phyloP scores from a whole-genome alignment of 2,329 filamentous ascomycete genomes.

The Aspergillus jensenii region DNA sequence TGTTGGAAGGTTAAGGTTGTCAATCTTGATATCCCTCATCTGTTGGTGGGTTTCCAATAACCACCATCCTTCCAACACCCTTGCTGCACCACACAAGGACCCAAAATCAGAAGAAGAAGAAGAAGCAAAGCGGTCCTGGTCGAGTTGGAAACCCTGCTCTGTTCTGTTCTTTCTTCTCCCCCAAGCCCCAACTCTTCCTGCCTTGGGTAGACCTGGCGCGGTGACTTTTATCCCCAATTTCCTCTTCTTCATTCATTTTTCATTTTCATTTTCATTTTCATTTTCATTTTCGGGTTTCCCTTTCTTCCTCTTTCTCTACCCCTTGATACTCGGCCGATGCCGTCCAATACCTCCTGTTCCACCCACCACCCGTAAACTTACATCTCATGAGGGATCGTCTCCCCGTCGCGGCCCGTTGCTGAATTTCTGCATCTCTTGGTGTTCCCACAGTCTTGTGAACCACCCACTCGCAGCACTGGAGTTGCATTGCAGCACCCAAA shows the following conservation, averaged over 20 bases:
- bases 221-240: constrained; percentile 1
- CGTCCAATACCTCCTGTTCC: constrained; percentile 11
- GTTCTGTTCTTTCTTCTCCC: neutral
- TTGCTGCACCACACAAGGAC: constrained; percentile 16
- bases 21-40: constrained; percentile 22
- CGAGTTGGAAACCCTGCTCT: neutral
- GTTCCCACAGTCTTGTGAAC: constrained; percentile 17
- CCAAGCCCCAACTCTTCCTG: neutral
- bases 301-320: neutral
- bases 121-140: neutral
- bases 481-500: constrained; percentile 20
- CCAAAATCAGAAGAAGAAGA: constrained; percentile 1
- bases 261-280: constrained; percentile 7
- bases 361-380: constrained; percentile 16
- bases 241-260: neutral
- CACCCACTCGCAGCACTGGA: constrained; percentile 13
- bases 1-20: constrained; percentile 13
- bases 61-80: constrained; percentile 17
- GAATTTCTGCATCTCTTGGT: constrained; percentile 24
- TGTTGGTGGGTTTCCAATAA: constrained; percentile 12
- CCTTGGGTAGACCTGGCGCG: constrained; percentile 1
- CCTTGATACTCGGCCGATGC: constrained; percentile 22
- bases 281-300: constrained; percentile 12
- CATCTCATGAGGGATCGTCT: constrained; percentile 24
- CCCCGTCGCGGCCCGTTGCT: constrained; percentile 27